Evolutionary conservation across 768 basidiomycete species (phyloP), one percentile per base, ranked within the genome.

Genomic region (Lactifluus subvellereus): DNA sequence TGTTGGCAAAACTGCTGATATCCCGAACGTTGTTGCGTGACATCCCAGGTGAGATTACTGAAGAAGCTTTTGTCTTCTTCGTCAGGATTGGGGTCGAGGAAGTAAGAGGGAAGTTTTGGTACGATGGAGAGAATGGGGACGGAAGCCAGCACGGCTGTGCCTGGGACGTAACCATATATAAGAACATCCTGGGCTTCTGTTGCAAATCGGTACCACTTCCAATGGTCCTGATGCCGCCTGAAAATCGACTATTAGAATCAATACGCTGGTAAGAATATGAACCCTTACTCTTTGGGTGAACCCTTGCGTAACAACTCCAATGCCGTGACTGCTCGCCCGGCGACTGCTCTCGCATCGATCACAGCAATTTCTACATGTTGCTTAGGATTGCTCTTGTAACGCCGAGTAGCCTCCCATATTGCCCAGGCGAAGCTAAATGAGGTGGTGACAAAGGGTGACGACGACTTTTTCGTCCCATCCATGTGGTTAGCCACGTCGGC

Each of bases 351-450:
- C 3, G 87, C 83, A 75, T 91, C 88, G 69, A 91, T 90, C 60
- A 91, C 77, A 14, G 89, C 89, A 65, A 91, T 89, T 71, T 91
- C 81, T 33, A 91, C 75, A 60, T 88, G 84, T 64, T 89, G 87
- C 72, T 91, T 91, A 57, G 89, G 74, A 43, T 84, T 84, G 42
- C 78, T 74, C 67, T 85, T 83, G 69, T 88, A 89, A n/a, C 89
- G 83, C 60, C 87, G 78, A 22, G 87, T 79, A 4, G 88, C 89
- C 71, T 91, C 89, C 88, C 88, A 91, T 42, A 91, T 78, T 8
- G 88, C 84, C 89, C 89, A 91, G 42, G 80, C 82, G 67, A 91
- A 88, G 75, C 86, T 90, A 72, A 91, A 90, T 6, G 89, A 89
- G 2, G 87, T 81, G 3, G 89, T 87, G 49, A 91, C 80, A 64